Percentiles rank a stretch among this genome's conserved stretches.
These are phyloP conservation scores for Cordyceps javanica DNA, from an alignment of 2,329 filamentous ascomycete species.

Conservation along the genomic window DNA sequence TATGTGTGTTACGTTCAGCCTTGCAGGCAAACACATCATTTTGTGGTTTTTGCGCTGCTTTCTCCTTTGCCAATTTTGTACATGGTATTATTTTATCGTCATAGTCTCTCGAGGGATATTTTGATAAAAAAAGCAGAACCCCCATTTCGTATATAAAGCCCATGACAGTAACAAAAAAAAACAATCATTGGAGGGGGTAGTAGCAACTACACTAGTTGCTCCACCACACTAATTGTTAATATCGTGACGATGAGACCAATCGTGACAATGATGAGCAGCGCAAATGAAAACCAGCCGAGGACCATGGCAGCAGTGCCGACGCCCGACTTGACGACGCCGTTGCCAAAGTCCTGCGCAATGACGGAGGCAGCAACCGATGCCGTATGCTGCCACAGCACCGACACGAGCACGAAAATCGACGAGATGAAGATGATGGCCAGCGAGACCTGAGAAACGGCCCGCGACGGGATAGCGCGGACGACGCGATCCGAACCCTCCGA, in stretches of 20 bases:
- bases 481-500: constrained; percentile 76
- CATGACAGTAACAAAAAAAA: neutral
- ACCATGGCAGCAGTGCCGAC: constrained; percentile 96
- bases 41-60: neutral
- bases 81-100: neutral
- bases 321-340: constrained; percentile 78
- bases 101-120: no score
- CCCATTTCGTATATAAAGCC: neutral
- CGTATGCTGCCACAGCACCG: constrained; percentile 84
- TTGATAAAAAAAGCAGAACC: neutral
- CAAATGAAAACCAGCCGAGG: constrained; percentile 95
- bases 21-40: no score
- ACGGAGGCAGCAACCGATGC: constrained; percentile 92
- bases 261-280: constrained; percentile 87
- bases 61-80: neutral
- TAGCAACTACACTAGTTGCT: constrained; percentile 44
- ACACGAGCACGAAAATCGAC: constrained; percentile 67
- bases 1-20: no score
- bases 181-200: neutral
- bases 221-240: constrained; percentile 77
- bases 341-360: constrained; percentile 87
- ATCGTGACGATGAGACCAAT: constrained; percentile 96
- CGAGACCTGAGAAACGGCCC: constrained; percentile 86
- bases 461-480: constrained; percentile 88
- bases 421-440: constrained; percentile 84